Evolutionary conservation across 2,329 filamentous ascomycete genomes (phyloP), one percentile per base, ranked within the genome.

Genomic region (Aspergillus aculeatinus): DNA sequence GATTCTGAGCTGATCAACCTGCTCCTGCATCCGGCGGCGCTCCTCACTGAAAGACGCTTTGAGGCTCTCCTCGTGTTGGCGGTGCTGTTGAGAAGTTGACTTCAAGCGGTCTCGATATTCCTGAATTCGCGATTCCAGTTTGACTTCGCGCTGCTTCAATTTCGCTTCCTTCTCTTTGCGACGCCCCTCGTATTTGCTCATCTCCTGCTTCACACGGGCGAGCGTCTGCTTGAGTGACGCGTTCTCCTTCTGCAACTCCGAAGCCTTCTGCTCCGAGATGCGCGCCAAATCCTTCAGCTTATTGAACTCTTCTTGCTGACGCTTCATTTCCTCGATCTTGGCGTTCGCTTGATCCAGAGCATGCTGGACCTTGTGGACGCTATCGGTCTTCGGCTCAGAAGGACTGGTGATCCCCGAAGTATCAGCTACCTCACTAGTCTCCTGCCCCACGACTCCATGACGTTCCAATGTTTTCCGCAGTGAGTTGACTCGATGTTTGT

Each of bases 81-180:
- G 73, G 48, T 74, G 75, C 54, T 76, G 70, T 47, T 76, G 72
- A 5, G 70, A 66, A 16, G 67, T 64, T 6, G 67, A 67, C 55
- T 73, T 76, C 48, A 80, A 63, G 10, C 73, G 72, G n/a, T 74
- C 72, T 33, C 76, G 74, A 60, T 76, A 78, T 50, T 78, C 76
- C 54, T 77, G 73, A 10, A 76, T 72, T 29, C 76, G 72, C 14
- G 66, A 63, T 58, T 79, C 77, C 29, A 78, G 62, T 55, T 74
- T 77, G 39, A 70, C 65, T 47, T 78, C 76, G 58, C 75, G 70
- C 52, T 76, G 71, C 61, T 77, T 79, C 23, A 78, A 63, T 55
- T 70, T 77, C 7, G 70, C 70, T 65, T 80, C 78, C 56, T 78
- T 77, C 23, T 78, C 73, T 52, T 77, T 75, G 58, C 78, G 76